Evolutionary conservation across 169 alveolate species (phyloP).

Genomic region (Plasmodium gaboni): DNA sequence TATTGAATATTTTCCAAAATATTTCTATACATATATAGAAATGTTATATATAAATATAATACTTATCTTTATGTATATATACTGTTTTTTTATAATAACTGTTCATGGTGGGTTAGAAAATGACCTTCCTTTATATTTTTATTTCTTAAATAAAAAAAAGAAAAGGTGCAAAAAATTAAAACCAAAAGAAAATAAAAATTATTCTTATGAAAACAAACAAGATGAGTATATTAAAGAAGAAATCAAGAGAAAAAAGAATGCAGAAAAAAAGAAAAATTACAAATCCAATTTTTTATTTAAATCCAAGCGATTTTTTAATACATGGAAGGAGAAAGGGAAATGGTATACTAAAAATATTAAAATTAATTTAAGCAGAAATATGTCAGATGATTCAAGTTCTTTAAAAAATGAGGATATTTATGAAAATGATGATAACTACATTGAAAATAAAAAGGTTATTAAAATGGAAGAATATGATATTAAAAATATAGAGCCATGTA

Average conservation of each 20-base stretch:
- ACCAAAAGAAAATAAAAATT: conserved; percentile 27
- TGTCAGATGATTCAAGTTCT: conserved; percentile 11
- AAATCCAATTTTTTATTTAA: conserved; percentile 57
- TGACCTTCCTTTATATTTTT: conserved; percentile 59
- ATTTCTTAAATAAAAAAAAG: conserved; percentile 60
- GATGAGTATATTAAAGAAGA: conserved; percentile 15
- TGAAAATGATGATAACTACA: conserved; percentile 17
- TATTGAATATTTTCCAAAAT: conserved; percentile 56
- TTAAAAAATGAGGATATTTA: neutral
- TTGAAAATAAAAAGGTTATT: neutral
- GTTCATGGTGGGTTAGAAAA: conserved; percentile 70
- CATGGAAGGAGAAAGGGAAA: conserved; percentile 61
- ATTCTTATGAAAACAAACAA: conserved; percentile 1
- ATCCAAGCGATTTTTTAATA: conserved; percentile 38
- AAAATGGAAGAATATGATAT: neutral
- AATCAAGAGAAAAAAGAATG: conserved; percentile 27
- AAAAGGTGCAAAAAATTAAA: conserved; percentile 22
- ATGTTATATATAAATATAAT: conserved; percentile 49
- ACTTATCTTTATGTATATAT: conserved; percentile 42
- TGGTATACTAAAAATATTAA: conserved; percentile 40
- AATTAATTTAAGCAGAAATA: conserved; percentile 22
- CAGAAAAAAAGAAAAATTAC: conserved; percentile 30
- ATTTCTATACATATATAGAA: conserved; percentile 35
- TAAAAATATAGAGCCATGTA: neutral
- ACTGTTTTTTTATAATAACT: conserved; percentile 50